Evolutionary conservation across 1,139 yeast genomes (phyloP).

Genomic region (Geotrichum citri-aurantii): DNA sequence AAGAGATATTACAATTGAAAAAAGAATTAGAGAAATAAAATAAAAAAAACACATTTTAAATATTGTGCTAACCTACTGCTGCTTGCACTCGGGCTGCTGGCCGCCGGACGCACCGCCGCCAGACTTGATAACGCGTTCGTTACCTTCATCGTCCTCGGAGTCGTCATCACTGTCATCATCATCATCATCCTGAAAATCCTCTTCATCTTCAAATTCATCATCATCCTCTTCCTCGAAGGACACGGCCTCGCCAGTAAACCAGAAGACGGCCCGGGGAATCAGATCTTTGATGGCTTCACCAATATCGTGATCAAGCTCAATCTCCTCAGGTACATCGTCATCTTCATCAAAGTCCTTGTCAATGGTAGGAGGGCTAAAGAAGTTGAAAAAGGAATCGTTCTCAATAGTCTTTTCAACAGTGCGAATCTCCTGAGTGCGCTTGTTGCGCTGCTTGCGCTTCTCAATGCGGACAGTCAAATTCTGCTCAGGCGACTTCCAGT

Average conservation of each 20-base stretch:
- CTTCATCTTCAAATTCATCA: slow-evolving; percentile 44
- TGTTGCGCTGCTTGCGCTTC: slow-evolving; percentile 96
- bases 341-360: slow-evolving; percentile 47
- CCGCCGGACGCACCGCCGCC: slow-evolving; percentile 31
- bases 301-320: slow-evolving; percentile 87
- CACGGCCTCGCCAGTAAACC: slow-evolving; percentile 98
- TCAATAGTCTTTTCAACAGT: slow-evolving; percentile 93
- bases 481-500: slow-evolving; percentile 75
- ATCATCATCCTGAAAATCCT: slow-evolving; percentile 48
- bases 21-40: neutral
- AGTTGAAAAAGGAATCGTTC: slow-evolving; percentile 87
- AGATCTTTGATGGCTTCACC: slow-evolving; percentile 97
- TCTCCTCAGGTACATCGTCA: slow-evolving; percentile 55
- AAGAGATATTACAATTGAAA: neutral
- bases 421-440: slow-evolving; percentile 94
- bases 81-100: slow-evolving; percentile 14
- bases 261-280: slow-evolving; percentile 93
- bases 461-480: slow-evolving; percentile 85
- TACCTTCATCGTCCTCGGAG: slow-evolving; percentile 33
- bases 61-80: slow-evolving; percentile 9
- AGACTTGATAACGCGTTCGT: slow-evolving; percentile 9
- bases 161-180: slow-evolving; percentile 40
- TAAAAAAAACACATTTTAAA: neutral
- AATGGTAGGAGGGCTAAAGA: slow-evolving; percentile 75
- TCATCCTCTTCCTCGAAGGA: slow-evolving; percentile 47